Base-by-base conservation (phyloP, 2,329 filamentous ascomycete genomes). In the Clonostachys rosea region DNA sequence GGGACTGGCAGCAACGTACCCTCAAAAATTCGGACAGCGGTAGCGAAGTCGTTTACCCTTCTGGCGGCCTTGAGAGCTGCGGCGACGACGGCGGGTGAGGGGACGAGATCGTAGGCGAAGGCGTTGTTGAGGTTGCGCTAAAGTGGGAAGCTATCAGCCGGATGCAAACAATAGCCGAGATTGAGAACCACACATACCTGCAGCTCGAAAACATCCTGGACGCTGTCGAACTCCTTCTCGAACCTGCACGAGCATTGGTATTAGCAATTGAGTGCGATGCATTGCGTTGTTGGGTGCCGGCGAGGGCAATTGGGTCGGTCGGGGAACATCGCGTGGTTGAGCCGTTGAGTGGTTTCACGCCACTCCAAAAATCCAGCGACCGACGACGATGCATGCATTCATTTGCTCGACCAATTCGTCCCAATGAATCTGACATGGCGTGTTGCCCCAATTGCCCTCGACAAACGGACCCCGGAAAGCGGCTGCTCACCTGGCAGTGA, bases 71-170 rank as follows among this genome's bases (percentile, higher is more conserved):
- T 91, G 62, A 99, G 83, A 55, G 94, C 94, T 62, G 94, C 91
- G 62, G 83, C 83, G 70, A 96, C 82, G 67, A 99, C 94, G 59
- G 89, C 84, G 55, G 92, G 85, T 41, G 92, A 94, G 65, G 95
- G 94, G 57, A 99, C 94, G 64, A 99, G 87, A 85, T 99, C 94
- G 86, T 99, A 99, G 67, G 94, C 94, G 76, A 99, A 99, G 69
- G 91, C 92, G 78, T 99, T 99, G 86, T 99, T 99, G 66, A 96
- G 81, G 79, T 96, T 96, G 73, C 91, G 89, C 78, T 82, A 37
- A 47, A 7, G 35, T 14, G 42, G 24, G 33, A 46, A 48, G 43
- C 39, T 35, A 30, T 7, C 34, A 63, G 56, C 52, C 52, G 57
- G 56, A 59, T 39, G 14, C 14, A 50, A 55, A 53, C 60, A 58